Base-by-base conservation (phyloP, 352 stramenopile species). In the Phytopythium chamaehyphon region DNA sequence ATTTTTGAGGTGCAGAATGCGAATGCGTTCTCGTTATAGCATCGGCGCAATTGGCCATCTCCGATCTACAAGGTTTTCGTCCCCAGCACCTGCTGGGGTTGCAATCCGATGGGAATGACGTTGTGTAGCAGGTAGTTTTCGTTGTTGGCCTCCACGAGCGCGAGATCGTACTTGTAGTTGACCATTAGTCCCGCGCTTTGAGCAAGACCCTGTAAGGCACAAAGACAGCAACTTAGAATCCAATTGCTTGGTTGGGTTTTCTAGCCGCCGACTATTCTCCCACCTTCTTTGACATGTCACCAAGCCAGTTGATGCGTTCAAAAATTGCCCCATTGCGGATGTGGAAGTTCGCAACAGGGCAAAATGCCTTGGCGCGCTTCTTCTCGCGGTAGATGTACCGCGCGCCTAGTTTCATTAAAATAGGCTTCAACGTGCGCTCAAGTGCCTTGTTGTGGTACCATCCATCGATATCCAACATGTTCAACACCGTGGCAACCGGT, bases 91-190 rank as follows among this genome's bases (percentile, higher is more conserved):
- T 62, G 59, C 54, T 75, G 66, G 12, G 82, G 78, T 47, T 92
- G 78, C n/a, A 71, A 58, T 6, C 82, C 83, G 43, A 91, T 84
- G 5, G 80, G 64, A 33, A 93, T 90, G 21, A 68, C 65, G 59
- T 93, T 88, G 62, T 88, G 64, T 48, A 93, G 49, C 64, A 93
- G 53, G 53, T 93, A 93, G 50, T 83, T 81, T 26, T 93, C 83
- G 60, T 93, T 93, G 63, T 93, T 93, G 50, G 61, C 57, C 55
- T 90, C 83, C 40, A 93, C 80, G 19, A 72, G 61, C 18, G 61
- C 57, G 21, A 93, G 60, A 54, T 93, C 78, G 55, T 93, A 93
- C 62, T 93, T 93, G 76, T 93, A 93, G 63, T 90, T 93, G 37
- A 91, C 78, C 83, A 93, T 93, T 62, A 93, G 68, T 6, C 83